phyloP scores from a whole-genome alignment of 345 rosid species.

The Citrus mangshanensis region DNA sequence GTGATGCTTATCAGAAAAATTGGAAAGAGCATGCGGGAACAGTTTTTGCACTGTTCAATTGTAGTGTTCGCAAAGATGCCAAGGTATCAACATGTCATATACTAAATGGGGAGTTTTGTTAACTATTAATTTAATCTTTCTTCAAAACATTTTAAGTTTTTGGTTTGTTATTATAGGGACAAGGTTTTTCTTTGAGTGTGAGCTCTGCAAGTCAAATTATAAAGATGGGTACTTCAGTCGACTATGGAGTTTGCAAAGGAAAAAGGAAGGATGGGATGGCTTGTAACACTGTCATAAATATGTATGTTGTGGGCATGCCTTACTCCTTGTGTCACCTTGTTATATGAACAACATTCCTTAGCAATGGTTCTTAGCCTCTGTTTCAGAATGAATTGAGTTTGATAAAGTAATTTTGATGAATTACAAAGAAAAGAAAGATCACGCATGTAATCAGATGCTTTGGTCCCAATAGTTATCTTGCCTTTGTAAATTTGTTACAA shows the following conservation, averaged over 20 bases:
- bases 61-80: slow-evolving; percentile 59
- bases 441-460: background rate
- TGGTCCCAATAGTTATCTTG: background rate
- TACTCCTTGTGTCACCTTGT: background rate
- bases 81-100: slow-evolving; percentile 35
- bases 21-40: slow-evolving; percentile 61
- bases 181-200: slow-evolving; percentile 69
- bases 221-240: slow-evolving; percentile 76
- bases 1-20: slow-evolving; percentile 70
- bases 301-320: slow-evolving; percentile 37
- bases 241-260: slow-evolving; percentile 85
- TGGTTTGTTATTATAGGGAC: slow-evolving; percentile 42
- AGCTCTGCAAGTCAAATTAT: slow-evolving; percentile 61
- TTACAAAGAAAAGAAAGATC: background rate
- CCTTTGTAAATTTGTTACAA: background rate
- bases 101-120: background rate
- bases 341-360: background rate
- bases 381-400: background rate
- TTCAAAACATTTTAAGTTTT: slow-evolving; percentile 5
- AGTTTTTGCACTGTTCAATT: slow-evolving; percentile 72
- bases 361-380: background rate
- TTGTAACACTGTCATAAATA: slow-evolving; percentile 70
- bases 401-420: background rate
- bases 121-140: background rate
- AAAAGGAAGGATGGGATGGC: slow-evolving; percentile 72